Evolutionary conservation across 2,329 filamentous ascomycete genomes (phyloP).

Genomic region (Claviceps sp.): DNA sequence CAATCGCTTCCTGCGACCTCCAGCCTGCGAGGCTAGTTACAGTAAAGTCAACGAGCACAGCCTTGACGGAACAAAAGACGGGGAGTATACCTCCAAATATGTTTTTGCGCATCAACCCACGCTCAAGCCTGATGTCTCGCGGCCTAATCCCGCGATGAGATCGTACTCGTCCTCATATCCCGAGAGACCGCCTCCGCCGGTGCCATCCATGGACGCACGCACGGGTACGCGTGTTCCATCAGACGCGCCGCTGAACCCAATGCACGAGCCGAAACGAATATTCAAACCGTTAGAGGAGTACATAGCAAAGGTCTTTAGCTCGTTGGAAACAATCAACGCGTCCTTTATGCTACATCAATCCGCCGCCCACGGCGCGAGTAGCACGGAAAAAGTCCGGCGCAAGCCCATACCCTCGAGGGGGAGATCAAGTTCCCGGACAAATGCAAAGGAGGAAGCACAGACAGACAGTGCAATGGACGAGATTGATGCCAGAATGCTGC

Average conservation of each 20-base stretch:
- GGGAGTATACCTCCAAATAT: slow-evolving; percentile 10
- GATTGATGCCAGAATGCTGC: slow-evolving; percentile 60
- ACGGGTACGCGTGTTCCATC: slow-evolving; percentile 8
- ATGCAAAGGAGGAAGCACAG: slow-evolving; percentile 7
- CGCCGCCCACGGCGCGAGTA: slow-evolving; percentile 11
- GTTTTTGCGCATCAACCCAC: slow-evolving; percentile 26
- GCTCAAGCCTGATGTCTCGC: slow-evolving; percentile 20
- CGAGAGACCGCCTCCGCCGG: slow-evolving; percentile 20
- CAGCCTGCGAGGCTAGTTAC: background rate
- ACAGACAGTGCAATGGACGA: slow-evolving; percentile 25
- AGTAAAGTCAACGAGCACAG: background rate
- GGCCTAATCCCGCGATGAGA: slow-evolving; percentile 13
- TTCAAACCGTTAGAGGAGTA: slow-evolving; percentile 73
- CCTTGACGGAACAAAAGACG: background rate
- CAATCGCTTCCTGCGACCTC: background rate
- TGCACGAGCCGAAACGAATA: slow-evolving; percentile 39
- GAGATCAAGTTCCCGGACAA: background rate
- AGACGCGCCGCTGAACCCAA: slow-evolving; percentile 1
- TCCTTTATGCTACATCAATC: slow-evolving; percentile 51
- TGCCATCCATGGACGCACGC: slow-evolving; percentile 7
- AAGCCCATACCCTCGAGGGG: slow-evolving; percentile 13
- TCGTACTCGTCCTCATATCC: slow-evolving; percentile 34
- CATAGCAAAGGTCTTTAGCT: slow-evolving; percentile 53
- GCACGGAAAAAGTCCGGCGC: slow-evolving; percentile 14
- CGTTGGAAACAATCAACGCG: slow-evolving; percentile 58